A percentile compares a stretch with the other conserved stretches of the same genome.
These are phyloP conservation scores for Tylopilus subfusipes DNA, from an alignment of 768 basidiomycete species.

Conservation along the genomic window DNA sequence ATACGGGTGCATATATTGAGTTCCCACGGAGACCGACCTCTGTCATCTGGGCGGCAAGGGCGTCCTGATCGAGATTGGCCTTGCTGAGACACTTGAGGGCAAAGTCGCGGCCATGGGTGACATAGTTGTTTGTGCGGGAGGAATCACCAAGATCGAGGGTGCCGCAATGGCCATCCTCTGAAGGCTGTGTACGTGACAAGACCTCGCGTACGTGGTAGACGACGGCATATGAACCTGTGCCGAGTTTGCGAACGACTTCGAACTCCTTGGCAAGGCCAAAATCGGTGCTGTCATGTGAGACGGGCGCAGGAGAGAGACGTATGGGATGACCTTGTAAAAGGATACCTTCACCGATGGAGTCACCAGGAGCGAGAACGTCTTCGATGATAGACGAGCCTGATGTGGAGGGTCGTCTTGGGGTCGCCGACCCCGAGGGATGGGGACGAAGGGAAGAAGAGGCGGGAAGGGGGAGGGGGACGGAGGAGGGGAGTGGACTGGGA, in stretches of 20 bases:
- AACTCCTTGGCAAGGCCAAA: conserved; percentile 61
- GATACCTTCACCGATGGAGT: conserved; percentile 67
- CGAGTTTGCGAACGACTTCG: conserved; percentile 81
- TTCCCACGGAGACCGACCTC: conserved; percentile 56
- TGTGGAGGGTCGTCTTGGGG: conserved; percentile 27
- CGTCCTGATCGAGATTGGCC: conserved; percentile 85
- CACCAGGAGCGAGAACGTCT: conserved; percentile 67
- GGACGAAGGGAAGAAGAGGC: conserved; percentile 34
- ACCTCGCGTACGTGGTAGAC: conserved; percentile 89
- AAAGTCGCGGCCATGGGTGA: conserved; percentile 72
- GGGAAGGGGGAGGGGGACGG: conserved; percentile 29
- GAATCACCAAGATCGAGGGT: conserved; percentile 50
- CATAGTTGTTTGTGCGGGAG: conserved; percentile 32
- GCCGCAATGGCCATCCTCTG: conserved; percentile 55
- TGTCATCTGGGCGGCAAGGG: conserved; percentile 82
- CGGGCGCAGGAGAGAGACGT: conserved; percentile 46
- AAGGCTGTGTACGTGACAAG: conserved; percentile 36
- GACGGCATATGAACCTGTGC: conserved; percentile 88
- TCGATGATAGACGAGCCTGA: conserved; percentile 33
- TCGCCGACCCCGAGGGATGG: conserved; percentile 36
- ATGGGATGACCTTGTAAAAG: conserved; percentile 65
- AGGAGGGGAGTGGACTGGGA: conserved; percentile 32
- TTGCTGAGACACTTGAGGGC: conserved; percentile 98
- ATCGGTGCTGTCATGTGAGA: conserved; percentile 34
- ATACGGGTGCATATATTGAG: conserved; percentile 2